A percentile compares a stretch with the other conserved stretches of the same genome.
These are phyloP conservation scores for Thelonectria discophora DNA, from an alignment of 2,329 filamentous ascomycete genomes.

Conservation along the genomic window DNA sequence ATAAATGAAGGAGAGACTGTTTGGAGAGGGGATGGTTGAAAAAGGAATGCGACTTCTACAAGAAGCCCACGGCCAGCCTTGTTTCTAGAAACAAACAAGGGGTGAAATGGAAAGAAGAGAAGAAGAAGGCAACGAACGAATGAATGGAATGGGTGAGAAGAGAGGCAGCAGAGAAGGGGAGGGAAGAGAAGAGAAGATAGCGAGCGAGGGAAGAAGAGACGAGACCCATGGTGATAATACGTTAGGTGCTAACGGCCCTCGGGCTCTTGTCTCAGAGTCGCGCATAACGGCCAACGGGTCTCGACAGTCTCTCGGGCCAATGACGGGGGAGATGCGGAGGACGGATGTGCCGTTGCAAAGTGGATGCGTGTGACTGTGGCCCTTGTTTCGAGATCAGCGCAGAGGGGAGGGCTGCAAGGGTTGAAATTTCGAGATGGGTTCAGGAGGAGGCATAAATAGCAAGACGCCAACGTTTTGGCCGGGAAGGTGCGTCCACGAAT, in stretches of 20 bases:
- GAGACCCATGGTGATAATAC: background rate
- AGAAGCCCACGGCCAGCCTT: slow-evolving; percentile 39
- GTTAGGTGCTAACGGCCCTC: too few species aligned
- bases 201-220: slow-evolving; percentile 21
- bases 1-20: slow-evolving; percentile 15
- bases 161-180: slow-evolving; percentile 24
- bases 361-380: slow-evolving; percentile 18
- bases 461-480: too few species aligned
- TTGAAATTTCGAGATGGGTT: background rate
- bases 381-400: slow-evolving; percentile 42
- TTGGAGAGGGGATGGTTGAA: slow-evolving; percentile 1
- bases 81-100: slow-evolving; percentile 15
- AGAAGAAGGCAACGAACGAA: slow-evolving; percentile 21
- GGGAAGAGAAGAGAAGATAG: slow-evolving; percentile 16
- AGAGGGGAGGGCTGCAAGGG: slow-evolving; percentile 18
- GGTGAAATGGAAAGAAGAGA: slow-evolving; percentile 22
- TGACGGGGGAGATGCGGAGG: slow-evolving; percentile 19
- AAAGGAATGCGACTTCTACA: slow-evolving; percentile 31
- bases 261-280: too few species aligned
- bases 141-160: slow-evolving; percentile 27
- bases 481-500: too few species aligned
- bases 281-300: too few species aligned
- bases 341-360: slow-evolving; percentile 29
- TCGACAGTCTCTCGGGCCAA: too few species aligned
- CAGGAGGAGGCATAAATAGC: too few species aligned